Percentiles rank a stretch among this genome's conserved stretches.
These are phyloP conservation scores for Yamadazyma dendronema DNA, from an alignment of 1,139 yeast species.

Conservation along the genomic window DNA sequence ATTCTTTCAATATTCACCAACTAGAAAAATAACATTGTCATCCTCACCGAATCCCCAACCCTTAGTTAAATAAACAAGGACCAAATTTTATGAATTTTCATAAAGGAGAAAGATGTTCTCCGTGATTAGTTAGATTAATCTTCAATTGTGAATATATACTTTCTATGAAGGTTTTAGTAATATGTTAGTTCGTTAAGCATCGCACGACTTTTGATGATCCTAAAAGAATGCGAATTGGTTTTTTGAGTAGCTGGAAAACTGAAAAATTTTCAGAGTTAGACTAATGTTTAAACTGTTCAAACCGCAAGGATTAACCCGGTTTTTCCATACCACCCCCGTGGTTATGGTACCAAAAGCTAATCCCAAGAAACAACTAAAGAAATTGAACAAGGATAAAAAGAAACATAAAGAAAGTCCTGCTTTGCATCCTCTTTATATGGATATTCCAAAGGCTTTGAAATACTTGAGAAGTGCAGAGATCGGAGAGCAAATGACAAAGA, in stretches of 20 bases:
- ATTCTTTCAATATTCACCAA: too few species aligned
- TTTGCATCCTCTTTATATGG: conserved; percentile 65
- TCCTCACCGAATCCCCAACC: too few species aligned
- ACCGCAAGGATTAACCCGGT: background rate
- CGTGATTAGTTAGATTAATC: too few species aligned
- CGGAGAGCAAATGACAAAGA: conserved; percentile 68
- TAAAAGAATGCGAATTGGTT: too few species aligned
- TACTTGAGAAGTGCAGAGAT: conserved; percentile 88
- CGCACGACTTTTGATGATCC: background rate
- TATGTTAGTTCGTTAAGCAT: too few species aligned
- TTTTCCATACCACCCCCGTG: conserved; percentile 5
- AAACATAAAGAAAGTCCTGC: conserved; percentile 48
- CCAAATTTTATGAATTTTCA: too few species aligned
- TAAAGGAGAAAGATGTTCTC: too few species aligned
- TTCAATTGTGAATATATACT: too few species aligned
- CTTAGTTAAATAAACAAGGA: too few species aligned
- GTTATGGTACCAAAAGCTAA: conserved; percentile 10
- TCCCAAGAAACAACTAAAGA: conserved; percentile 25
- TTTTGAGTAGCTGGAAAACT: background rate
- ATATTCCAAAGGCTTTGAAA: conserved; percentile 68
- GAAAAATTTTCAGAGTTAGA: conserved; percentile 4
- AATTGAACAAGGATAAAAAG: conserved; percentile 32
- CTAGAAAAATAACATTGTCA: too few species aligned
- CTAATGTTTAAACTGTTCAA: conserved; percentile 2
- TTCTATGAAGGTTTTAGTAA: too few species aligned